phyloP scores from a whole-genome alignment of 2,329 filamentous ascomycete species.

The Cladosporium sp. region DNA sequence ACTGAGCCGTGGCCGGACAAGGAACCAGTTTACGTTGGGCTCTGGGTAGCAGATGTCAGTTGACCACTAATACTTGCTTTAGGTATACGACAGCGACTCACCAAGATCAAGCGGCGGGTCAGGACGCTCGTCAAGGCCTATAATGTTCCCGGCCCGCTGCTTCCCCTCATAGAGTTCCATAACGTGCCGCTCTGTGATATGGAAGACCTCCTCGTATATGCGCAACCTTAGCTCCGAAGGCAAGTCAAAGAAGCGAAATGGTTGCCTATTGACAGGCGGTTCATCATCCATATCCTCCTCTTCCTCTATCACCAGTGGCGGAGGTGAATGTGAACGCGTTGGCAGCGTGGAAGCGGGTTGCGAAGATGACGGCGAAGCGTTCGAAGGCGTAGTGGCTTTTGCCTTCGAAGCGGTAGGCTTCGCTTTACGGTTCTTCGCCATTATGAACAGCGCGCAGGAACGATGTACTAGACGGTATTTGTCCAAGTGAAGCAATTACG shows the following conservation, averaged over 20 bases:
- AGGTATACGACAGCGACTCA: constrained; percentile 8
- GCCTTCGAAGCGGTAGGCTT: constrained; percentile 11
- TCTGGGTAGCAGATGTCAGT: constrained; percentile 31
- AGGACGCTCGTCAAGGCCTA: constrained; percentile 33
- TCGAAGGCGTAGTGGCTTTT: constrained; percentile 11
- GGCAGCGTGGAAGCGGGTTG: not conserved
- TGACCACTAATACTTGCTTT: not conserved
- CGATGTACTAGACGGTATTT: not conserved
- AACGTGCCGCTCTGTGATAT: constrained; percentile 5
- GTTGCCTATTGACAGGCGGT: constrained; percentile 19
- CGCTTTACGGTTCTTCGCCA: constrained; percentile 10
- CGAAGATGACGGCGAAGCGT: not conserved
- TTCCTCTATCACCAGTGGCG: constrained; percentile 4
- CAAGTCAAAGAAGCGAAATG: constrained; percentile 61
- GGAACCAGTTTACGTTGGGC: constrained; percentile 54
- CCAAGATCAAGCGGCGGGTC: constrained; percentile 54
- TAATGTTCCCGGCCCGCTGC: not conserved
- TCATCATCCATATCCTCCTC: constrained; percentile 10
- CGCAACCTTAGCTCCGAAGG: constrained; percentile 64
- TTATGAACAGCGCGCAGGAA: not conserved
- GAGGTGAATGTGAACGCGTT: constrained; percentile 21
- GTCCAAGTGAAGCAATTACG: not conserved
- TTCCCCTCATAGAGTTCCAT: constrained; percentile 9
- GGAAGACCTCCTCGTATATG: constrained; percentile 61
- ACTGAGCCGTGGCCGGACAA: constrained; percentile 51